phyloP scores from a whole-genome alignment of 768 basidiomycete species.

The Lactarius vividus region DNA sequence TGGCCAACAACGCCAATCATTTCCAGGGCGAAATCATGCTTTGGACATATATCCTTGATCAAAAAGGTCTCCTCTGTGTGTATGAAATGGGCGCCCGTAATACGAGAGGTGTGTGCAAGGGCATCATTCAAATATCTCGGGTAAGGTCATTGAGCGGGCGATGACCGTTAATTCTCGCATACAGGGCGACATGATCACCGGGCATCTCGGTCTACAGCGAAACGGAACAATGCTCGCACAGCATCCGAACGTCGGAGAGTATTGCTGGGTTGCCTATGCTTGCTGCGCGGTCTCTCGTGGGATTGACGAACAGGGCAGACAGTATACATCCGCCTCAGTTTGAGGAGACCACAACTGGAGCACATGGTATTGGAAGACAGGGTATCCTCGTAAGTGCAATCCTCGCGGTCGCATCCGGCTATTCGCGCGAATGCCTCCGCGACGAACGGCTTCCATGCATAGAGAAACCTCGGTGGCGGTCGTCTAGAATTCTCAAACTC shows the following conservation, averaged over 20 bases:
- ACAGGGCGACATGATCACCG: not conserved
- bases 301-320: not conserved
- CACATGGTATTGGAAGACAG: not conserved
- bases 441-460: not conserved
- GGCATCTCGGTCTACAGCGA: not conserved
- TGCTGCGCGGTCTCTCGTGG: not conserved
- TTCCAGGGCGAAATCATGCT: not conserved
- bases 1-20: not conserved
- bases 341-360: not conserved
- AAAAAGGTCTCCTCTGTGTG: not conserved
- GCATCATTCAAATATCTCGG: not conserved
- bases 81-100: not conserved
- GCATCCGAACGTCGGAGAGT: no score
- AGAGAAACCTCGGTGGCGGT: not conserved
- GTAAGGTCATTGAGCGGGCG: not conserved
- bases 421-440: not conserved
- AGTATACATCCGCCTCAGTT: not conserved
- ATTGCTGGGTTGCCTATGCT: not conserved
- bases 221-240: not conserved
- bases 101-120: not conserved
- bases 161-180: not conserved
- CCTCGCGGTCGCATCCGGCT: not conserved
- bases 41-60: not conserved
- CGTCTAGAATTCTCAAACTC: not conserved
- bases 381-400: not conserved